phyloP scores from a whole-genome alignment of 2,329 filamentous ascomycete species.

The Phyllosticta citribraziliensis region DNA sequence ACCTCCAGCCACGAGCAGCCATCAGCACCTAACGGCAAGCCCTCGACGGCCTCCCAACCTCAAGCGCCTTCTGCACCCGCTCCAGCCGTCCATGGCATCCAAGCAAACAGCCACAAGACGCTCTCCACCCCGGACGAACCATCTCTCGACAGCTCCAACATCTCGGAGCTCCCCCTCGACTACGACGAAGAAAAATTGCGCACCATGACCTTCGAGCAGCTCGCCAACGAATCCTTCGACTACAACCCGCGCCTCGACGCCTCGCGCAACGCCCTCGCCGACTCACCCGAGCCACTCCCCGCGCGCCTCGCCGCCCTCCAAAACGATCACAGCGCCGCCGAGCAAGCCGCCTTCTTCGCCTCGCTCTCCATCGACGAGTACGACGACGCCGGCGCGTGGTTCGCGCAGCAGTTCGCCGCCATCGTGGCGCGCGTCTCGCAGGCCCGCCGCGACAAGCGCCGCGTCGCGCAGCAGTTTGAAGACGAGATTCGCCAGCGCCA shows the following conservation, averaged over 20 bases:
- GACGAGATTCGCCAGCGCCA: constrained; percentile 45
- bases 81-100: background rate
- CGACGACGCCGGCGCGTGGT: constrained; percentile 53
- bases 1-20: too few relatives aligned
- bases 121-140: background rate
- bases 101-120: background rate
- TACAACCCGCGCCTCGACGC: constrained; percentile 18
- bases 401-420: constrained; percentile 45
- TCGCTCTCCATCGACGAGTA: constrained; percentile 45
- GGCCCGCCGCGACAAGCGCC: constrained; percentile 44
- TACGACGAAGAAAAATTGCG: constrained; percentile 37
- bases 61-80: background rate
- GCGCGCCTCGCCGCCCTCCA: background rate
- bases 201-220: constrained; percentile 37
- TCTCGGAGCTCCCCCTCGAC: constrained; percentile 22
- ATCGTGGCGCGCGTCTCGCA: constrained; percentile 43
- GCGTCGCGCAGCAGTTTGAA: constrained; percentile 45
- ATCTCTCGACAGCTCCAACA: background rate
- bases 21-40: too few relatives aligned
- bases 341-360: constrained; percentile 42
- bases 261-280: background rate
- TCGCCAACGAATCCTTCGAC: constrained; percentile 43
- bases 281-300: constrained; percentile 12
- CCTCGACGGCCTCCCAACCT: too few relatives aligned
- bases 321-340: constrained; percentile 14